phyloP scores from a whole-genome alignment of 148 eudicot genomes.

The Rheum nobile region DNA sequence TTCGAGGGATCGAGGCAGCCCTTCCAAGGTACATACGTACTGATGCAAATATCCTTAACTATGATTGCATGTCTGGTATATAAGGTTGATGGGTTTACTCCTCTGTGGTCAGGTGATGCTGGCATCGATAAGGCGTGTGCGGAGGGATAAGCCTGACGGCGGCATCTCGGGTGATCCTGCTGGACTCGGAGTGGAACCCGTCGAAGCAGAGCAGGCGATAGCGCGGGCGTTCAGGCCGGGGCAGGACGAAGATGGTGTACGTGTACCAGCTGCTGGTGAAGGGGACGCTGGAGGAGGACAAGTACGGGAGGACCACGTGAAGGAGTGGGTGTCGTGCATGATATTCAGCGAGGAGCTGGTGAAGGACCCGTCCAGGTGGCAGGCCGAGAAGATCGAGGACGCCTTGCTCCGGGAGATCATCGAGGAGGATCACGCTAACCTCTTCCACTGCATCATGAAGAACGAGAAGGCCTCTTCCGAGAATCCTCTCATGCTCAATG shows the following conservation, averaged over 20 bases:
- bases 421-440: slow-evolving; percentile 74
- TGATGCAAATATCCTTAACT: too few relatives aligned
- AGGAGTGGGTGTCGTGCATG: slow-evolving; percentile 97
- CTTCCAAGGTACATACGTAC: slow-evolving; percentile 51
- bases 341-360: slow-evolving; percentile 85
- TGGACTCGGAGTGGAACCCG: slow-evolving; percentile 98
- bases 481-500: slow-evolving; percentile 31
- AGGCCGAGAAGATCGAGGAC: slow-evolving; percentile 87
- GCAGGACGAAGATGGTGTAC: slow-evolving; percentile 80
- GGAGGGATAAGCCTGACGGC: slow-evolving; percentile 94
- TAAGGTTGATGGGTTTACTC: too few relatives aligned
- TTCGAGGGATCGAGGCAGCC: slow-evolving; percentile 86
- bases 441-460: slow-evolving; percentile 85
- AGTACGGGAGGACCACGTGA: slow-evolving; percentile 75
- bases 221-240: slow-evolving; percentile 95
- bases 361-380: slow-evolving; percentile 91
- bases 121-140: slow-evolving; percentile 91
- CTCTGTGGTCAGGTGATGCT: slow-evolving; percentile 51
- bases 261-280: slow-evolving; percentile 77
- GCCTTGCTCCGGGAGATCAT: slow-evolving; percentile 79
- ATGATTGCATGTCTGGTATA: too few relatives aligned
- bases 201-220: slow-evolving; percentile 90
- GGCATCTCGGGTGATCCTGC: slow-evolving; percentile 87
- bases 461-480: slow-evolving; percentile 81
- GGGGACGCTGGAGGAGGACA: slow-evolving; percentile 89